Base-by-base conservation (phyloP, 306 rosid genomes). In the Vigna unguiculata region DNA sequence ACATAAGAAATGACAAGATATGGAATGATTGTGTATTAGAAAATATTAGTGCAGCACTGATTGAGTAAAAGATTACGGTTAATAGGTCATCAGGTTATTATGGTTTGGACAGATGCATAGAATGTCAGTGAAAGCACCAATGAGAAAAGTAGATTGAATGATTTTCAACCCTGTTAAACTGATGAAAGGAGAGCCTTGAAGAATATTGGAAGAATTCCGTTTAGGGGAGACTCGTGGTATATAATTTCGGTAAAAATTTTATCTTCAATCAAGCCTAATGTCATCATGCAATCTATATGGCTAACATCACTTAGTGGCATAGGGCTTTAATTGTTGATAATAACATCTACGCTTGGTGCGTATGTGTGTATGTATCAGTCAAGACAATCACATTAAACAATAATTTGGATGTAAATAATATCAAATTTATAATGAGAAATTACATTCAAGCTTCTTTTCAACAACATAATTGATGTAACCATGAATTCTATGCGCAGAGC, bases 381-480 rank as follows among this genome's bases (percentile, higher is more conserved):
- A 69, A 36, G 41, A 47, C 11, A 60, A n/a, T 14, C 25, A 49
- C 28, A 40, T 61, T 57, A 51, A 71, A 69, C 49, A 61, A 41
- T 17, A 28, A 51, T 71, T 59, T 24, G 41, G 53, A 38, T 46
- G 24, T 61, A 78, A 49, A n/a, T 25, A 49, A 71, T 61, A 69
- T 12, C 57, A 40, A 30, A 54, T 77, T 66, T 43, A 76, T 4
- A 22, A 54, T 36, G 55, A 46, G 49, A 58, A 67, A 78, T 3
- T 21, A 48, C 17, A n/a, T 48, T 36, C 48, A 62, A 78, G 54
- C 58, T 22, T 34, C 63, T 59, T 49, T 21, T 55, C 48, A 10
- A 25, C 20, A 71, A 61, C 47, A 62, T 40, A 71, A 25, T 40
- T 13, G 19, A 45, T 43, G 12, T 57, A 58, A 41, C 30, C 13